Evolutionary conservation across 441 rosid species (phyloP).

Genomic region (Gossypium aridum): DNA sequence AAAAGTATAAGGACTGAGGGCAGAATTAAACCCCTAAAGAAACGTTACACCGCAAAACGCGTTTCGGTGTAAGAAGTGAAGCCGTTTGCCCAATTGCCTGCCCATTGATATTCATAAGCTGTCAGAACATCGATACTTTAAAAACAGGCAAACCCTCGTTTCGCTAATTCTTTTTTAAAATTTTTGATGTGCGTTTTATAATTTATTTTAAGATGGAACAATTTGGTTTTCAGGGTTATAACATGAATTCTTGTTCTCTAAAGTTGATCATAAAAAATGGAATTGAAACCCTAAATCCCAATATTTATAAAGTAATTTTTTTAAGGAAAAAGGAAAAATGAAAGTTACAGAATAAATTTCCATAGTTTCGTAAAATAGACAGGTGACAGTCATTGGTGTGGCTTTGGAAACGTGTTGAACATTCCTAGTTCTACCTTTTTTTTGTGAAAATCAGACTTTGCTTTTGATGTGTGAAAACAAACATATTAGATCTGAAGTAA

Average conservation of each 20-base stretch:
- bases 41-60: not conserved
- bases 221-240: no score
- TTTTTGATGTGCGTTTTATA: no score
- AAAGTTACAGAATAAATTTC: not conserved
- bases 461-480: slow-evolving; percentile 5
- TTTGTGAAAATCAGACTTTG: slow-evolving; percentile 20
- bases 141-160: not conserved
- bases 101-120: not conserved
- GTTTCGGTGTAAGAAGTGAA: not conserved
- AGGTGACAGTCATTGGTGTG: slow-evolving; percentile 1
- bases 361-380: not conserved
- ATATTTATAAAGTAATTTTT: not conserved
- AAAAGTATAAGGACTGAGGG: no score
- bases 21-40: no score
- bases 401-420: slow-evolving; percentile 31
- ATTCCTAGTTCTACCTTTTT: slow-evolving; percentile 15
- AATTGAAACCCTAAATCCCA: not conserved
- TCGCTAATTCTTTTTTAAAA: no score
- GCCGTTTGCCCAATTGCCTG: not conserved
- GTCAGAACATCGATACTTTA: not conserved
- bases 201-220: no score
- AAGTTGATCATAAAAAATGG: no score
- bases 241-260: no score
- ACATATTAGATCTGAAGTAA: not conserved
- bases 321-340: not conserved